phyloP scores from a whole-genome alignment of 1,284 basidiomycete species.

The Mycosarcoma mackinlayi region DNA sequence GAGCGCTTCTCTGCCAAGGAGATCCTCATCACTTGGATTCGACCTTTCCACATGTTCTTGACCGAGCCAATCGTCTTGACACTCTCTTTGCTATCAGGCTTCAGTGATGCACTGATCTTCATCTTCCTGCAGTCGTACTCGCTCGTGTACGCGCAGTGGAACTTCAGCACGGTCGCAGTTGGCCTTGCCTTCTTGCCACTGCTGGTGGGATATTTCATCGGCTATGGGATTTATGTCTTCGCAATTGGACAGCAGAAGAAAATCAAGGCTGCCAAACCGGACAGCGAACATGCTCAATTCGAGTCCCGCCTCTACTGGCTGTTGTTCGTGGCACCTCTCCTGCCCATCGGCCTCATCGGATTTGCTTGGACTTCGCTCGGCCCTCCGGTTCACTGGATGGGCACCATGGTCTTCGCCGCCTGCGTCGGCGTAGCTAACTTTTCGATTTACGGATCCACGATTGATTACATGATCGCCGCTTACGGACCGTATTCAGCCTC shows the following conservation, averaged over 20 bases:
- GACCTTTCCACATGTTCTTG: constrained; percentile 69
- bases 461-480: constrained; percentile 70
- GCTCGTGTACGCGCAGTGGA: constrained; percentile 69
- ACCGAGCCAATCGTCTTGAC: constrained; percentile 70
- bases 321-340: constrained; percentile 68
- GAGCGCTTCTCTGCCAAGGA: constrained; percentile 67
- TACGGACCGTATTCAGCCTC: constrained; percentile 70
- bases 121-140: constrained; percentile 70
- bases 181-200: constrained; percentile 68
- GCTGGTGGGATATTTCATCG: constrained; percentile 70
- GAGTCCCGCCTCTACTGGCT: constrained; percentile 69
- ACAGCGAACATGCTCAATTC: constrained; percentile 62
- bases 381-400: constrained; percentile 70
- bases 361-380: constrained; percentile 70
- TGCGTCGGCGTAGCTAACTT: constrained; percentile 69
- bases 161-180: constrained; percentile 65
- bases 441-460: constrained; percentile 65
- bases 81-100: constrained; percentile 69
- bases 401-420: constrained; percentile 69
- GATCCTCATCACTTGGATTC: constrained; percentile 67
- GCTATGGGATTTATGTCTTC: constrained; percentile 68
- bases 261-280: constrained; percentile 59
- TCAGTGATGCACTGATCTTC: constrained; percentile 69
- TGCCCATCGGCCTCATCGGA: constrained; percentile 69
- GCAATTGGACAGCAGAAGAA: constrained; percentile 65